Percentiles rank a stretch among this genome's conserved stretches.
Evolutionary conservation across 176 grass and related monocot species (phyloP).

Genomic region (Typha latifolia): DNA sequence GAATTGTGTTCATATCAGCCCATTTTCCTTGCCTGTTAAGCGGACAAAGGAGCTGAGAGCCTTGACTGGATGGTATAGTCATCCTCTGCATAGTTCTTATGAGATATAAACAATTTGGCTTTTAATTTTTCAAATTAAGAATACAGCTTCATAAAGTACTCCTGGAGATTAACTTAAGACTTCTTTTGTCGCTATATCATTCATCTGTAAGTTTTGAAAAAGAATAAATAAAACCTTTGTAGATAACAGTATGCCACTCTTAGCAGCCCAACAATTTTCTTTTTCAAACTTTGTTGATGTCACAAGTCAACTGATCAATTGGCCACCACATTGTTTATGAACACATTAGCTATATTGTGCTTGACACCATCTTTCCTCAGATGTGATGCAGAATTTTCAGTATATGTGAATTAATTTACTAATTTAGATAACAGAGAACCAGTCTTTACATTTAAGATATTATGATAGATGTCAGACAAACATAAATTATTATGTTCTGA

Average conservation of each 20-base stretch:
- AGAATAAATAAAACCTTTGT: no score
- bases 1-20: constrained; percentile 55
- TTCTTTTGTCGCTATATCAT: no score
- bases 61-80: constrained; percentile 71
- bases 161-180: no score
- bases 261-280: no score
- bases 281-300: no score
- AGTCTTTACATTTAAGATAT: neutral
- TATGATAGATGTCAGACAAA: neutral
- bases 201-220: no score
- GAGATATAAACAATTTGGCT: neutral
- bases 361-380: neutral
- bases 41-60: constrained; percentile 79
- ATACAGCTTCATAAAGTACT: no score
- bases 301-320: no score
- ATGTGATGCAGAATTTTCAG: neutral
- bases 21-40: constrained; percentile 71
- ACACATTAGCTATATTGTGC: neutral
- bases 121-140: neutral
- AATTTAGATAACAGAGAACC: neutral
- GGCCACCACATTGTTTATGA: neutral
- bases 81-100: neutral
- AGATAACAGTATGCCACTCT: no score
- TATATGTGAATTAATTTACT: neutral
- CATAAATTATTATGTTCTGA: constrained; percentile 4